These are phyloP conservation scores for Cicer bijugum DNA, from an alignment of 306 rosid species.

Conservation along the genomic window DNA sequence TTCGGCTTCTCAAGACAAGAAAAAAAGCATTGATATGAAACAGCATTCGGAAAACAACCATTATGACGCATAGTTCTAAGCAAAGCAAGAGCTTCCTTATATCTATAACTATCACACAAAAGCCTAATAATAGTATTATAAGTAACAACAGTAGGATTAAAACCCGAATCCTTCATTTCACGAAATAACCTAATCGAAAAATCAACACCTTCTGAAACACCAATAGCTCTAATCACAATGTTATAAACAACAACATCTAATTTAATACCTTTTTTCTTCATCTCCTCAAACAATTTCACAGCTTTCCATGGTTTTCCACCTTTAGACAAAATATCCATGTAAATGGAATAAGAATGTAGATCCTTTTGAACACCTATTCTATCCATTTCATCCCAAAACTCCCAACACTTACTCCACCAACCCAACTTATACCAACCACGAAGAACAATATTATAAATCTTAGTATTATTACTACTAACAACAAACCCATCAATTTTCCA, in stretches of 20 bases:
- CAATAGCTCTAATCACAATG: constrained; percentile 72
- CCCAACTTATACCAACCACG: constrained; percentile 83
- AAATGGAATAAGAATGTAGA: constrained; percentile 75
- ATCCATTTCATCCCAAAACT: constrained; percentile 93
- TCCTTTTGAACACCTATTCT: constrained; percentile 66
- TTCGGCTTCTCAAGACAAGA: constrained; percentile 64
- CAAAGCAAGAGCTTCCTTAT: constrained; percentile 63
- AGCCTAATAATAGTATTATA: constrained; percentile 80
- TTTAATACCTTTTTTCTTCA: constrained; percentile 65
- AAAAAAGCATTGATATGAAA: constrained; percentile 71
- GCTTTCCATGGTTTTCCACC: constrained; percentile 93
- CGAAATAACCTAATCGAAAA: constrained; percentile 57
- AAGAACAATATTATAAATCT: constrained; percentile 72
- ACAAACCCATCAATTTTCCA: not conserved
- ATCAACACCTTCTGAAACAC: constrained; percentile 81
- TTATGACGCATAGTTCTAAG: constrained; percentile 57
- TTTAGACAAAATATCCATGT: constrained; percentile 85
- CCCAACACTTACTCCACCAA: constrained; percentile 89
- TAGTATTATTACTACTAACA: constrained; percentile 47
- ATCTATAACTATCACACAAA: constrained; percentile 68
- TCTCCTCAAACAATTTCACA: constrained; percentile 71
- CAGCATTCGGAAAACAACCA: constrained; percentile 65
- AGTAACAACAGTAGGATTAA: constrained; percentile 67
- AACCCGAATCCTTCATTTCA: constrained; percentile 80
- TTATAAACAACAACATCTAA: constrained; percentile 84